phyloP scores from a whole-genome alignment of 805 yeast species.

The Maudiozyma saulgeensis region DNA sequence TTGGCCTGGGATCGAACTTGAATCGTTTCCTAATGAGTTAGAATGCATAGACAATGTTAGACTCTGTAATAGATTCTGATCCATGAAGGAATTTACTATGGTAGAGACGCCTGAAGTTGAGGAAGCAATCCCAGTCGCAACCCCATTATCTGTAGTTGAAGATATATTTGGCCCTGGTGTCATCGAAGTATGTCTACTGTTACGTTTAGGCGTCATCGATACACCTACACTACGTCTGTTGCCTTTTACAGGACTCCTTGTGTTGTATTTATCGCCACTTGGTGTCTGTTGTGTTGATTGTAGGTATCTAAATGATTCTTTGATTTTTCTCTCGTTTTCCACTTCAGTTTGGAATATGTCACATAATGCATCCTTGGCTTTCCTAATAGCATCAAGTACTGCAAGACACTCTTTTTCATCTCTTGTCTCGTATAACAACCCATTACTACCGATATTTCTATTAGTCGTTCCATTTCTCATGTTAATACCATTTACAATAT shows the following conservation, averaged over 20 bases:
- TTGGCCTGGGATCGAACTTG: slow-evolving; percentile 33
- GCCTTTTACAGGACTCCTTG: slow-evolving; percentile 27
- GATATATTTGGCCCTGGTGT: neutral
- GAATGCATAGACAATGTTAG: slow-evolving; percentile 54
- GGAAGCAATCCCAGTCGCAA: neutral
- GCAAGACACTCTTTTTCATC: slow-evolving; percentile 26
- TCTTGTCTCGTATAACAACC: slow-evolving; percentile 17
- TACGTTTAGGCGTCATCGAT: slow-evolving; percentile 13
- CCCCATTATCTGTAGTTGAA: neutral
- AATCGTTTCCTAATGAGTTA: slow-evolving; percentile 44
- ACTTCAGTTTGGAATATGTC: slow-evolving; percentile 46
- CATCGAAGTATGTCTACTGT: neutral
- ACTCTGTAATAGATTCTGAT: slow-evolving; percentile 41
- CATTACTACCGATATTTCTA: slow-evolving; percentile 5
- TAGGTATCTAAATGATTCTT: slow-evolving; percentile 38
- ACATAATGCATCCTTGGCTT: slow-evolving; percentile 52
- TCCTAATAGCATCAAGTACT: slow-evolving; percentile 45
- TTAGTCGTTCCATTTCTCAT: neutral
- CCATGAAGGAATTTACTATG: slow-evolving; percentile 7
- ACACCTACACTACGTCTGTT: slow-evolving; percentile 25
- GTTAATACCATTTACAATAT: slow-evolving; percentile 1
- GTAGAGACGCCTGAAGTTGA: slow-evolving; percentile 1
- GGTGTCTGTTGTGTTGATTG: slow-evolving; percentile 29
- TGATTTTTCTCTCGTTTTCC: slow-evolving; percentile 33
- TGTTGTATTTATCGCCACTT: slow-evolving; percentile 19